Evolutionary conservation across 768 basidiomycete genomes (phyloP).

Genomic region (Dacryopinax primogenitus): DNA sequence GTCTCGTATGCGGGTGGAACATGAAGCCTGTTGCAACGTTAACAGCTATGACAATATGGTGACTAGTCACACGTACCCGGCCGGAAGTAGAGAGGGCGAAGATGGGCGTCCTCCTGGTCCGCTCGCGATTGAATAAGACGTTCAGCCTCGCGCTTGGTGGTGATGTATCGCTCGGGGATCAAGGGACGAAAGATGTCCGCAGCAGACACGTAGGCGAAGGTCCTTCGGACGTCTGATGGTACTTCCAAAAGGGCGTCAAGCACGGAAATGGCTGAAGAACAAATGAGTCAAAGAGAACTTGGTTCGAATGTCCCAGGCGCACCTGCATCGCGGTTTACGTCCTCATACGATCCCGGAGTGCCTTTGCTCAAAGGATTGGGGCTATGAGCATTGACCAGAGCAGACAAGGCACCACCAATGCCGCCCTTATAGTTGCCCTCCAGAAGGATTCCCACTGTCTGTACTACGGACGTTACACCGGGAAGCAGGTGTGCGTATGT

Average conservation of each 20-base stretch:
- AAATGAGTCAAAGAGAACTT: slow-evolving; percentile 12
- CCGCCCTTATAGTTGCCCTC: slow-evolving; percentile 75
- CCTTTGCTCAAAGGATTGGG: slow-evolving; percentile 25
- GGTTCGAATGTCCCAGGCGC: slow-evolving; percentile 23
- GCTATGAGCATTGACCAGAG: slow-evolving; percentile 7
- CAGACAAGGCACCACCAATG: slow-evolving; percentile 30
- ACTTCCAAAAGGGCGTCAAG: slow-evolving; percentile 51
- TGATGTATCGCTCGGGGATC: slow-evolving; percentile 74
- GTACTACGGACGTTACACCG: slow-evolving; percentile 64
- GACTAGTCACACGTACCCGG: slow-evolving; percentile 51
- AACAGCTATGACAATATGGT: slow-evolving; percentile 9
- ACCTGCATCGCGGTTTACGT: slow-evolving; percentile 85
- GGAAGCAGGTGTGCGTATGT: slow-evolving; percentile 59
- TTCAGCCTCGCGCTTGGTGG: slow-evolving; percentile 91
- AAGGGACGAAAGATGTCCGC: slow-evolving; percentile 85
- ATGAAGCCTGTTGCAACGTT: slow-evolving; percentile 56
- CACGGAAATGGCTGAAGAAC: slow-evolving; percentile 49
- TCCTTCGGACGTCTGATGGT: slow-evolving; percentile 14
- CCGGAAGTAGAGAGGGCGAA: slow-evolving; percentile 68
- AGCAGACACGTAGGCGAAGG: slow-evolving; percentile 88
- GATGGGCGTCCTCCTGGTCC: slow-evolving; percentile 28
- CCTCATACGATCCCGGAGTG: slow-evolving; percentile 49
- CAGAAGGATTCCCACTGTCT: slow-evolving; percentile 83
- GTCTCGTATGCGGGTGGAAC: slow-evolving; percentile 88
- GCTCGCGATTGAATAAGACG: slow-evolving; percentile 45